Evolutionary conservation across 2,329 filamentous ascomycete genomes (phyloP), one percentile per base, ranked within the genome.

Genomic region (Fusarium sp.): DNA sequence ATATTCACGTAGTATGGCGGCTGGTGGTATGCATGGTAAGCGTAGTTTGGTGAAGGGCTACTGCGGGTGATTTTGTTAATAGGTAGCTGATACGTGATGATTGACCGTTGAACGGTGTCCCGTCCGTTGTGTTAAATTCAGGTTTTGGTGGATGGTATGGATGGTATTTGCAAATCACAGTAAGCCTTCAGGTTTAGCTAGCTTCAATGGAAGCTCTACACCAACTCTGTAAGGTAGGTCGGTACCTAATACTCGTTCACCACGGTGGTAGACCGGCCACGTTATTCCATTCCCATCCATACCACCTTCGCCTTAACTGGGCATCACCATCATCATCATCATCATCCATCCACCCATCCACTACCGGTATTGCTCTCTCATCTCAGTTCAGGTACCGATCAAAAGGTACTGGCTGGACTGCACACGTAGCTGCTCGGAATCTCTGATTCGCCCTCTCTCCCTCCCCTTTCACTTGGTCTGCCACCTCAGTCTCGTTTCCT

Each of bases 351-450:
- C 30, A 35, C 26, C 36, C 35, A 55, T 53, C 28, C 39, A 56
- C 36, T 28, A 54, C 61, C 32, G 48, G 61, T 28, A 36, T 38
- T 51, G 48, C 30, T 38, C 51, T 53, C 58, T 44, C 35, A 72
- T 63, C 63, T 64, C 69, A 72, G 59, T 55, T 69, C 69, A 74
- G 63, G 63, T 69, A 69, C 71, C 63, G 45, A 69, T 50, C 45
- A 24, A 36, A 26, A 26, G 32, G 50, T 55, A 36, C 35, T 36
- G 17, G 35, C 55, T 60, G 54, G 63, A 48, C 57, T 55, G 44
- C 44, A 38, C 44, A 28, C 38, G 36, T 36, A 30, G 39, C 30
- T 59, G 56, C 20, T 15, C 22, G 26, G 56, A 59, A 26, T 38
- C 39, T 41, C 45, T 54, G 26, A 69, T 70, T 69, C 60, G 53